These are phyloP conservation scores for Cucumis cinereus DNA, from an alignment of 306 rosid genomes.

Conservation along the genomic window DNA sequence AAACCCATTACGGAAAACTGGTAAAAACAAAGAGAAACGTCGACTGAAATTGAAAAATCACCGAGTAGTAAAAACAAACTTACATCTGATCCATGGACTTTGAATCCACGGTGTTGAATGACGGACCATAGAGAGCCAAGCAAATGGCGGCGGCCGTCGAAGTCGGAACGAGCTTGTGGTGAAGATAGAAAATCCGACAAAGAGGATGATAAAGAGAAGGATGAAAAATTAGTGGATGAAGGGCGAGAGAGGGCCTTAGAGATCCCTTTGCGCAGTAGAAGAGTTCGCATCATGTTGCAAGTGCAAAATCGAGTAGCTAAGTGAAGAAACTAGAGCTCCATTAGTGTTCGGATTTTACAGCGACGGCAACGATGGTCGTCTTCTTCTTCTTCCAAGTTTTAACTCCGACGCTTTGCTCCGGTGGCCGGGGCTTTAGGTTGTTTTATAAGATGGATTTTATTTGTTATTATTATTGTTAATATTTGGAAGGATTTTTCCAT, in stretches of 20 bases:
- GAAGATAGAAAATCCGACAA: constrained; percentile 15
- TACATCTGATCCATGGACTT: constrained; percentile 61
- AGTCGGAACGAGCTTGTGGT: constrained; percentile 11
- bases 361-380: not conserved
- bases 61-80: not conserved
- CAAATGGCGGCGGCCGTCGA: constrained; percentile 5
- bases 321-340: not conserved
- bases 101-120: constrained; percentile 50
- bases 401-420: not conserved
- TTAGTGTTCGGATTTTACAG: not conserved
- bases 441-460: not conserved
- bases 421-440: not conserved
- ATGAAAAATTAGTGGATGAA: constrained; percentile 5
- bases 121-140: constrained; percentile 44
- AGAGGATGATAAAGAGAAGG: constrained; percentile 12
- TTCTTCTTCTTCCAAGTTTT: not conserved
- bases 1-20: not conserved
- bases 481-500: no score
- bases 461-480: no score
- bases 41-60: no score
- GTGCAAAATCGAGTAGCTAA: not conserved
- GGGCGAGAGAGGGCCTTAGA: constrained; percentile 8
- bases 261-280: constrained; percentile 25
- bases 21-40: not conserved
- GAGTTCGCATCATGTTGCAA: constrained; percentile 4